Conservation (phyloP, 345 rosid genomes). For the Hibiscus syriacus region DNA sequence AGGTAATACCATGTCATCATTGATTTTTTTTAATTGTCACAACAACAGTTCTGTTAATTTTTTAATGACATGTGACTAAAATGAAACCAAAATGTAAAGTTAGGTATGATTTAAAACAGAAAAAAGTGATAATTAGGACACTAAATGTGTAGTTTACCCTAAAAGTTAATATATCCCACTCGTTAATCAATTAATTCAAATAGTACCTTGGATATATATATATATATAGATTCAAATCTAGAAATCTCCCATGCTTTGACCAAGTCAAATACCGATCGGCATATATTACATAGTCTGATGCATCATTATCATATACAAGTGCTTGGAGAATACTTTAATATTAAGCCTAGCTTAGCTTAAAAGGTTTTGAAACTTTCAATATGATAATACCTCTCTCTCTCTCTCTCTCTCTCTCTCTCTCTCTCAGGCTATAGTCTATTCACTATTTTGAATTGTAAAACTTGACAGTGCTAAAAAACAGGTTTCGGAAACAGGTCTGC, state of each 20-base stretch:
- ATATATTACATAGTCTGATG: not conserved
- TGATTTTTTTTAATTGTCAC: no score
- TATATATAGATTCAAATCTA: not conserved
- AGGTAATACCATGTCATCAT: no score
- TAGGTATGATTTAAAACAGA: no score
- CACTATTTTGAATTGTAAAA: slow-evolving; percentile 5
- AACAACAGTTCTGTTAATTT: no score
- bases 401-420: not conserved
- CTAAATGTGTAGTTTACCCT: no score
- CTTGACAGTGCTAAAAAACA: slow-evolving; percentile 21
- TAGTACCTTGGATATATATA: no score
- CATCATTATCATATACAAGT: not conserved
- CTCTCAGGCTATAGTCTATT: not conserved
- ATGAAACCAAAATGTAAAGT: no score
- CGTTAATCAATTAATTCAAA: no score
- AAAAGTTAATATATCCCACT: no score
- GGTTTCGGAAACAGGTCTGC: slow-evolving; percentile 17
- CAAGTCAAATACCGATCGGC: slow-evolving; percentile 11
- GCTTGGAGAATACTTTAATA: slow-evolving; percentile 5
- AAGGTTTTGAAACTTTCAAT: slow-evolving; percentile 3
- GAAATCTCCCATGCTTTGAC: slow-evolving; percentile 17
- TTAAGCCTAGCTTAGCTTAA: not conserved
- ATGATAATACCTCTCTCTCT: not conserved
- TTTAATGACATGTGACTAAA: no score
- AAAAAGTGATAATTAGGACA: no score